Evolutionary conservation across 495 filamentous ascomycete genomes (phyloP).

Genomic region (Letharia lupina): DNA sequence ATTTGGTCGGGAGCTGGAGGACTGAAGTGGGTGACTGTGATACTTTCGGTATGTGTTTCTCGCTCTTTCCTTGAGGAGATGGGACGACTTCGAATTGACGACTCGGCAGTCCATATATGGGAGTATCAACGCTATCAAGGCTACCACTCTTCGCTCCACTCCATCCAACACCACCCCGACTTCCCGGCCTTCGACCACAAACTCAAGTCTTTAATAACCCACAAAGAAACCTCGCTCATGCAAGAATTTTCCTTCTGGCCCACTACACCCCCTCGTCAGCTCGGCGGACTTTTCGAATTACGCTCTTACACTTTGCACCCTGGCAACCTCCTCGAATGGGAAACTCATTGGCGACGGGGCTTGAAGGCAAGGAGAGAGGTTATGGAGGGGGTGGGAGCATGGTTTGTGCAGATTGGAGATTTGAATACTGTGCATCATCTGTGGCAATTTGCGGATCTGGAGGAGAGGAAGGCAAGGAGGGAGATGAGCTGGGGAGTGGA

Average conservation of each 20-base stretch:
- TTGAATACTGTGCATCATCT: slow-evolving; percentile 96
- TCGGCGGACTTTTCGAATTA: slow-evolving; percentile 92
- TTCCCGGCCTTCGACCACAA: slow-evolving; percentile 74
- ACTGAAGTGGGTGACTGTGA: slow-evolving; percentile 97
- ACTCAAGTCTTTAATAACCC: slow-evolving; percentile 69
- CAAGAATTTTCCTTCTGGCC: slow-evolving; percentile 99
- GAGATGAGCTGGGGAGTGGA: slow-evolving; percentile 94
- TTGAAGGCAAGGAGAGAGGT: slow-evolving; percentile 84
- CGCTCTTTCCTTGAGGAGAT: neutral
- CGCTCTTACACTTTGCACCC: slow-evolving; percentile 95
- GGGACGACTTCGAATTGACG: neutral
- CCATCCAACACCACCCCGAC: slow-evolving; percentile 68
- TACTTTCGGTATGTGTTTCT: slow-evolving; percentile 70
- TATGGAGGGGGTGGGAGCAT: slow-evolving; percentile 97
- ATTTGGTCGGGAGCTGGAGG: slow-evolving; percentile 96
- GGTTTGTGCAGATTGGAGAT: slow-evolving; percentile 98
- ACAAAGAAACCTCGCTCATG: slow-evolving; percentile 87
- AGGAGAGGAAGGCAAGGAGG: slow-evolving; percentile 81
- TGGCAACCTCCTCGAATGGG: slow-evolving; percentile 94
- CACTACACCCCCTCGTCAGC: slow-evolving; percentile 76
- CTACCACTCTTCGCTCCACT: slow-evolving; percentile 85
- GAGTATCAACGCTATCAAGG: slow-evolving; percentile 97
- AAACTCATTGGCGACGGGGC: slow-evolving; percentile 94
- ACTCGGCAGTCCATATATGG: slow-evolving; percentile 82
- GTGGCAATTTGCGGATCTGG: slow-evolving; percentile 95